Evolutionary conservation across 2,329 filamentous ascomycete species (phyloP).

Genomic region (Aulographum hederae): DNA sequence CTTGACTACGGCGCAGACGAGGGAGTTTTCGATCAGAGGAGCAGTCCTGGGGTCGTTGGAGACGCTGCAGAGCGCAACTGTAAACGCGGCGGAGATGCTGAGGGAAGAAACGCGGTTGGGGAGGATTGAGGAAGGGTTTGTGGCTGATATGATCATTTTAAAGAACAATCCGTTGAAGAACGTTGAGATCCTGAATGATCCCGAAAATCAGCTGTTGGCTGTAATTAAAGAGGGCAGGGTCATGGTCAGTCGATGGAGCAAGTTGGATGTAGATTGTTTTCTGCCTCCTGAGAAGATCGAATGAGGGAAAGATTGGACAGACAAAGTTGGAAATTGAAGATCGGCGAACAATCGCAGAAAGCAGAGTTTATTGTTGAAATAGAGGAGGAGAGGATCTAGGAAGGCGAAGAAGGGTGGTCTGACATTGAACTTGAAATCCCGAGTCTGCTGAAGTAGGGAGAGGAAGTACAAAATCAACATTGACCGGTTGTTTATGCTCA

Average conservation of each 20-base stretch:
- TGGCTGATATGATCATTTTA: constrained; percentile 35
- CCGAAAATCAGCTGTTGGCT: constrained; percentile 28
- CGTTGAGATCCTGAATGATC: constrained; percentile 29
- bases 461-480: too few relatives aligned
- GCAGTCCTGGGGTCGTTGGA: constrained; percentile 23
- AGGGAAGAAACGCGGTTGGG: constrained; percentile 28
- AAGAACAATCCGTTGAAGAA: constrained; percentile 37
- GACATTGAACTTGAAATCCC: too few relatives aligned
- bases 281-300: not conserved
- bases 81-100: constrained; percentile 33
- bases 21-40: constrained; percentile 29
- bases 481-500: too few relatives aligned
- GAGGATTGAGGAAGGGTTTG: constrained; percentile 29
- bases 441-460: too few relatives aligned
- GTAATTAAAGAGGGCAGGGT: constrained; percentile 38
- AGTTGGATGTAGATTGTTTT: not conserved
- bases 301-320: too few relatives aligned
- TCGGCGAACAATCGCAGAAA: too few relatives aligned
- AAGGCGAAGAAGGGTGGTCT: too few relatives aligned
- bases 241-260: not conserved
- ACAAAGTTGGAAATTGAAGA: too few relatives aligned
- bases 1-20: constrained; percentile 27
- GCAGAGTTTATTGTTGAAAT: too few relatives aligned
- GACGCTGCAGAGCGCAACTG: constrained; percentile 31
- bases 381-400: too few relatives aligned